A percentile compares a stretch with the other conserved stretches of the same genome.
phyloP scores from a whole-genome alignment of 768 basidiomycete species.

The Psilocybe cubensis region DNA sequence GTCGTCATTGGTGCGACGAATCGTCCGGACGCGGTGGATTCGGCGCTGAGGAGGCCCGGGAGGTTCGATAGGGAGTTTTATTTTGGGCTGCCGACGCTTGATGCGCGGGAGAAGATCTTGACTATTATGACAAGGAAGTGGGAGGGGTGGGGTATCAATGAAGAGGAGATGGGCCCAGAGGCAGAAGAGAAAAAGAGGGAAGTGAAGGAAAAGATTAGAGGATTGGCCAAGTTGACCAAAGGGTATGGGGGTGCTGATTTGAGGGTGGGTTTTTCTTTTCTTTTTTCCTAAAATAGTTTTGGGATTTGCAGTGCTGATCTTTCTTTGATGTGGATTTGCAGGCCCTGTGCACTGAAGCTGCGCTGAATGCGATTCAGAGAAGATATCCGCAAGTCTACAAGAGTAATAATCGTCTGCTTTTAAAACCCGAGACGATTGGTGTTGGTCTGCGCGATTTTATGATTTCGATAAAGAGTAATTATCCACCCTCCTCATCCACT shows the following conservation, averaged over 20 bases:
- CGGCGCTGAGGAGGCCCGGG: slow-evolving; percentile 91
- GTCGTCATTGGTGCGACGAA: slow-evolving; percentile 99
- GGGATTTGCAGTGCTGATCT: background rate
- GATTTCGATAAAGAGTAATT: slow-evolving; percentile 93
- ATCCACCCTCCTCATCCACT: background rate
- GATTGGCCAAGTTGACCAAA: slow-evolving; percentile 88
- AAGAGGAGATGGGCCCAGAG: slow-evolving; percentile 33
- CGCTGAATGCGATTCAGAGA: slow-evolving; percentile 93
- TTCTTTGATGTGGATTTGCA: slow-evolving; percentile 21
- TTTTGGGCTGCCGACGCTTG: slow-evolving; percentile 86
- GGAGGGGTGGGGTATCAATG: slow-evolving; percentile 74
- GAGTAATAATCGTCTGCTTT: slow-evolving; percentile 79
- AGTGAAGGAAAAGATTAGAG: slow-evolving; percentile 73
- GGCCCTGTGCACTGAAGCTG: slow-evolving; percentile 97
- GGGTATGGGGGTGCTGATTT: slow-evolving; percentile 98
- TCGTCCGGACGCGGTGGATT: slow-evolving; percentile 96
- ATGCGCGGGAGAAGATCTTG: slow-evolving; percentile 88
- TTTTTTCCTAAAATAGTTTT: slow-evolving; percentile 15
- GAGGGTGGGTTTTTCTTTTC: slow-evolving; percentile 57
- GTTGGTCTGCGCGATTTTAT: slow-evolving; percentile 92
- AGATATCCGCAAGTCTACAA: slow-evolving; percentile 98
- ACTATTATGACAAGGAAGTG: slow-evolving; percentile 89
- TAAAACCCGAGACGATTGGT: slow-evolving; percentile 84
- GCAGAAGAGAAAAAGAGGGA: slow-evolving; percentile 42
- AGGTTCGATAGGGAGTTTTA: slow-evolving; percentile 98